Evolutionary conservation across 1,284 basidiomycete species (phyloP).

Genomic region (Sanghuangporus baumii): DNA sequence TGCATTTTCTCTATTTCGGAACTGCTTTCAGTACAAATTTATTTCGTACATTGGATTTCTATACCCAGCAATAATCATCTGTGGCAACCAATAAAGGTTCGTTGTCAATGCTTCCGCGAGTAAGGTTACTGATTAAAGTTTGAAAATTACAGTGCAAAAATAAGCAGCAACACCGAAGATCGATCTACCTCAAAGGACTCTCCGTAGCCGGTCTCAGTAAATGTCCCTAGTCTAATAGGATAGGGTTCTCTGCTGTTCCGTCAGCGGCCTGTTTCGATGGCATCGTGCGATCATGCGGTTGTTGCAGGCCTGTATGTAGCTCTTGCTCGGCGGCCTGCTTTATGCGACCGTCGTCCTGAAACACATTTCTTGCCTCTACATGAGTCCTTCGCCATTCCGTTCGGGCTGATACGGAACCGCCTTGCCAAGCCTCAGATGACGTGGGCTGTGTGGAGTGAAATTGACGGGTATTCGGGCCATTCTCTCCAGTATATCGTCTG

Average conservation of each 20-base stretch:
- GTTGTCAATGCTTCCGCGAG: not conserved
- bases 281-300: not conserved
- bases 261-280: slow-evolving; percentile 4
- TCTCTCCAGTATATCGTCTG: not conserved
- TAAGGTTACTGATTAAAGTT: slow-evolving; percentile 3
- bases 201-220: not conserved
- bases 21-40: not conserved
- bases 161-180: not conserved
- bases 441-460: not conserved
- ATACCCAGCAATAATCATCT: not conserved
- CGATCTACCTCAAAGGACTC: not conserved
- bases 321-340: not conserved
- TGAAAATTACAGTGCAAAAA: not conserved
- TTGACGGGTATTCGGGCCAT: not conserved
- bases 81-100: not conserved
- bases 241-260: slow-evolving; percentile 6
- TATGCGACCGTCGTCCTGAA: slow-evolving; percentile 2
- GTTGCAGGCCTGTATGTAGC: not conserved
- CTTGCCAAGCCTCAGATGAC: not conserved
- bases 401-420: not conserved
- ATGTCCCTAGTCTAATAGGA: slow-evolving; percentile 5
- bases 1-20: not conserved
- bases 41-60: not conserved
- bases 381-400: not conserved
- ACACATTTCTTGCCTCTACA: not conserved